Conservation (phyloP, 331 rosid species). For the Prunus yedoensis region DNA sequence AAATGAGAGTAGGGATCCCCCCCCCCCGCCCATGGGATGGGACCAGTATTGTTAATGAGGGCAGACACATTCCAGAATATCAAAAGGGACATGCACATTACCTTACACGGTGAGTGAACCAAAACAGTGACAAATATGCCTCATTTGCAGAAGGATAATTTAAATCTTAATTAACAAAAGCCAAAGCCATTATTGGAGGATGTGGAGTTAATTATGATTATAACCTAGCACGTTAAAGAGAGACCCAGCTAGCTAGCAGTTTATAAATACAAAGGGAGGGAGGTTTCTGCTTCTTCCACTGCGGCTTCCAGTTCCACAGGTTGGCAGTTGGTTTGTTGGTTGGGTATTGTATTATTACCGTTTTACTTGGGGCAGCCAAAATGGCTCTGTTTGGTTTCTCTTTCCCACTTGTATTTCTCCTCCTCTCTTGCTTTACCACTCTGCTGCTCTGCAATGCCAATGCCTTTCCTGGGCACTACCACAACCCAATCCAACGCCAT, state of each 20-base stretch:
- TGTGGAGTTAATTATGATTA: constrained; percentile 32
- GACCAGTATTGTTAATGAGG: too few relatives aligned
- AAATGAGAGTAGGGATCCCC: too few relatives aligned
- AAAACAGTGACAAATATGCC: background rate
- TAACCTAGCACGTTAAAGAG: constrained; percentile 32
- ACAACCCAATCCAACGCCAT: constrained; percentile 27
- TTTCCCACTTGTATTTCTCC: constrained; percentile 23
- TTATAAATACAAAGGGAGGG: constrained; percentile 41
- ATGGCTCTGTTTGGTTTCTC: constrained; percentile 36
- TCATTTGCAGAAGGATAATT: too few relatives aligned
- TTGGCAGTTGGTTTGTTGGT: constrained; percentile 24
- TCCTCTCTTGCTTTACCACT: constrained; percentile 22
- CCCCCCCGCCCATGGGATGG: too few relatives aligned
- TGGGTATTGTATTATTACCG: background rate
- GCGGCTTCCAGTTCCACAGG: constrained; percentile 19
- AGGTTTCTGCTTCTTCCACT: constrained; percentile 7
- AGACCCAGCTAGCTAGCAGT: constrained; percentile 24
- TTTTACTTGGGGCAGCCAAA: constrained; percentile 14
- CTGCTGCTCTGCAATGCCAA: constrained; percentile 38
- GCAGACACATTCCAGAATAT: background rate
- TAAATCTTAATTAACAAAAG: background rate
- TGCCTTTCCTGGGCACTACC: constrained; percentile 25
- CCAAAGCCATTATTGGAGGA: constrained; percentile 16
- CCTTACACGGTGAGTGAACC: background rate
- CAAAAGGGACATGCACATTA: background rate